Conservation (phyloP, 2,329 filamentous ascomycete genomes). For the Trichophyton rubrum region DNA sequence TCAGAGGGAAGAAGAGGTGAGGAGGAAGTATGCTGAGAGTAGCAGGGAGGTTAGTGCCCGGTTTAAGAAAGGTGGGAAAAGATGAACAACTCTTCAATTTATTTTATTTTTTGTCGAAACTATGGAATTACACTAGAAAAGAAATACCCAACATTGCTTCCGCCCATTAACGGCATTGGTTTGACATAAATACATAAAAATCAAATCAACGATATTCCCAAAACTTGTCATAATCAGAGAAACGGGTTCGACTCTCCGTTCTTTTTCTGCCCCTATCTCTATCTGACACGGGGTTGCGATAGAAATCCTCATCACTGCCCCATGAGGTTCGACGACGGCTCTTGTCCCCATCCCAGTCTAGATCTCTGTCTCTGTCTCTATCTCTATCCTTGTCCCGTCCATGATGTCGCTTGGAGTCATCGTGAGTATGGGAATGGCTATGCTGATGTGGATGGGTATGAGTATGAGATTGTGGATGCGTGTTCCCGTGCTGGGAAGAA, state of each 20-base stretch:
- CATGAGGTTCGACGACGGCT: constrained; percentile 20
- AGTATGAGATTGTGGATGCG: not conserved
- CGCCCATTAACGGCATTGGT: not conserved
- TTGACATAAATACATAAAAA: not conserved
- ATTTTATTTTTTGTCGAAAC: not conserved
- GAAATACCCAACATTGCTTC: not conserved
- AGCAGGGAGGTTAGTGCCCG: constrained; percentile 22
- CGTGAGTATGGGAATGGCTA: not conserved
- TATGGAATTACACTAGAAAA: not conserved
- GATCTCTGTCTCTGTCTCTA: constrained; percentile 2
- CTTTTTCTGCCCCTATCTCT: constrained; percentile 12
- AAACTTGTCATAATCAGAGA: not conserved
- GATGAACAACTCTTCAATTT: not conserved
- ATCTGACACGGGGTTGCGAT: constrained; percentile 17
- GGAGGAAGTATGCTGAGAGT: constrained; percentile 22
- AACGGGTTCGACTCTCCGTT: not conserved
- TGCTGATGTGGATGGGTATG: not conserved
- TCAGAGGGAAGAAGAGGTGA: constrained; percentile 31
- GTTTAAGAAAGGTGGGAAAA: constrained; percentile 14
- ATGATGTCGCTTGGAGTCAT: not conserved
- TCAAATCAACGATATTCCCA: not conserved
- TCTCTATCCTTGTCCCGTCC: constrained; percentile 1
- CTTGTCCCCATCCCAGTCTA: not conserved
- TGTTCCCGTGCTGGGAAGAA: not conserved
- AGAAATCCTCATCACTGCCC: constrained; percentile 29